Evolutionary conservation across 164 flowering plant species (phyloP).

Genomic region (Magnolia officinalis): DNA sequence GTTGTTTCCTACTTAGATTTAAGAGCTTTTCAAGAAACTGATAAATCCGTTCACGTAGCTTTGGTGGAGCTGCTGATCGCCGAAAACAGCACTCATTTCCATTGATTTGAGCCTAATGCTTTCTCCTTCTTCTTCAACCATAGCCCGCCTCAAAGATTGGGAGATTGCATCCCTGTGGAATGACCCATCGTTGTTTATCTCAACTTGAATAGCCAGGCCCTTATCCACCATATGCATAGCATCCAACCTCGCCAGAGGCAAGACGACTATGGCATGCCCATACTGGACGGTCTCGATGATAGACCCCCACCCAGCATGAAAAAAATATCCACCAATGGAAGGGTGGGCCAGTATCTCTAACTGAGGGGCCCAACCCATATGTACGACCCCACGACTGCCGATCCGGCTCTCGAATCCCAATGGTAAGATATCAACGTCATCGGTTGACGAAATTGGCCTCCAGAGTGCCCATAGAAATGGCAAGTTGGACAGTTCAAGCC

Average conservation of each 20-base stretch:
- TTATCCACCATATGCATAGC: conserved; percentile 42
- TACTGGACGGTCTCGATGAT: conserved; percentile 38
- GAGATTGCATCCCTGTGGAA: conserved; percentile 47
- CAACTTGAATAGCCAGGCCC: conserved; percentile 44
- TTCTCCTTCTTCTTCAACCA: conserved; percentile 40
- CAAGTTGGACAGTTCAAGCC: conserved; percentile 46
- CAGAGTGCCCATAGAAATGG: conserved; percentile 57
- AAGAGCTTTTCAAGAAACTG: conserved; percentile 1
- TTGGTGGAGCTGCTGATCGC: conserved; percentile 15
- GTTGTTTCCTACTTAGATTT: background rate
- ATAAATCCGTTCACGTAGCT: conserved; percentile 16
- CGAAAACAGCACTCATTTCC: conserved; percentile 28
- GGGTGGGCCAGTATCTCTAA: conserved; percentile 42
- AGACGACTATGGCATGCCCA: conserved; percentile 39
- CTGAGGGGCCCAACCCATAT: conserved; percentile 56
- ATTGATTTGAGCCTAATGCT: conserved; percentile 27
- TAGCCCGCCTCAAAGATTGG: conserved; percentile 27
- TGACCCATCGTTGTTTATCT: conserved; percentile 31
- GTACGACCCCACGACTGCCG: conserved; percentile 34
- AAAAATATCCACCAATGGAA: conserved; percentile 50
- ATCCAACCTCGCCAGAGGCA: conserved; percentile 40
- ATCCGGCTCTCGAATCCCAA: conserved; percentile 30
- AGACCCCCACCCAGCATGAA: conserved; percentile 69
- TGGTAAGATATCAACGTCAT: conserved; percentile 21
- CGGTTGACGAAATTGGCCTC: conserved; percentile 12